These are phyloP conservation scores for Tothia fuscella DNA, from an alignment of 2,329 filamentous ascomycete genomes.

Conservation along the genomic window DNA sequence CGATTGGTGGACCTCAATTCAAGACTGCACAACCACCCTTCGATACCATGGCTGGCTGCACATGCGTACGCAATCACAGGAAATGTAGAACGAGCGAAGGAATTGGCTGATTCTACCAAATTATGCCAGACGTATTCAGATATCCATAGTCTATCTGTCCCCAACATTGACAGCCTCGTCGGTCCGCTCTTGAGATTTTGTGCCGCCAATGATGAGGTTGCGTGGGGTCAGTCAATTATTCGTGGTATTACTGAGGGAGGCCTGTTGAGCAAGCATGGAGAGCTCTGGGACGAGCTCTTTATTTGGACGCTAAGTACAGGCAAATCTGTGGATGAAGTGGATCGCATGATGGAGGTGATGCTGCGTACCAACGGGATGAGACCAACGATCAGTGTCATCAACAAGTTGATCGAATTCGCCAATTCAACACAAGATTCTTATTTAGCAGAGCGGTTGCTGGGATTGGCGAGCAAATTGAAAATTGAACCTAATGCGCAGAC, in stretches of 20 bases:
- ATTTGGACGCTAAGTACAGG: constrained; percentile 64
- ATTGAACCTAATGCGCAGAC: constrained; percentile 59
- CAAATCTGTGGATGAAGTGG: constrained; percentile 59
- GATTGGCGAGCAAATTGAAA: constrained; percentile 51
- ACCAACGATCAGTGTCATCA: constrained; percentile 62
- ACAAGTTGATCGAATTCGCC: constrained; percentile 61
- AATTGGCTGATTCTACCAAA: no score
- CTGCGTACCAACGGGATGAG: constrained; percentile 31
- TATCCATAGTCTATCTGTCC: no score
- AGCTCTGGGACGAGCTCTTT: constrained; percentile 59
- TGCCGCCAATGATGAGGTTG: constrained; percentile 30
- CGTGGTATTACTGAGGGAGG: constrained; percentile 20
- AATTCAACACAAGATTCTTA: constrained; percentile 58
- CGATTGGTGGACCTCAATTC: no score
- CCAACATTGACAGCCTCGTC: no score
- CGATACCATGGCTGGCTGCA: no score
- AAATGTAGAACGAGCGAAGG: no score
- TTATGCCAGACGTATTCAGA: no score
- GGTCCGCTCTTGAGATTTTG: constrained; percentile 2
- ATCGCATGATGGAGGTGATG: constrained; percentile 61
- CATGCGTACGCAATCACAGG: no score
- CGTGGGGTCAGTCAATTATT: constrained; percentile 53
- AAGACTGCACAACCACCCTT: no score
- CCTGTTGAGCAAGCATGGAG: constrained; percentile 25
- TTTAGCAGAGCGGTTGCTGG: constrained; percentile 60